Conservation (phyloP, 169 alveolate species). For the Plasmodium coatneyi region DNA sequence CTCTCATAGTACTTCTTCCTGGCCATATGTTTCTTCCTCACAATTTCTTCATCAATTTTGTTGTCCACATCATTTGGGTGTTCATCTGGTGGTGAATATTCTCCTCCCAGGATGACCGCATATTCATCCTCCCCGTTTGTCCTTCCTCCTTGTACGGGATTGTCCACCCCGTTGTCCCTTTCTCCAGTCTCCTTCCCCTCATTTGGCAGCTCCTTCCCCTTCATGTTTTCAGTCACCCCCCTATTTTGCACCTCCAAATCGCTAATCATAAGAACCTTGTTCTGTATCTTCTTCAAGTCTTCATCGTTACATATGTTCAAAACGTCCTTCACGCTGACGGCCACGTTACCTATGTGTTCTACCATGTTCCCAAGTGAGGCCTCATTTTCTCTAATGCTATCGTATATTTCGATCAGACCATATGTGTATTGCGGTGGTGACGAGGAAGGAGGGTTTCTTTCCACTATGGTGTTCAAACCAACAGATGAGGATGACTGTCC, state of each 20-base stretch:
- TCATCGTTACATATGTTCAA: constrained; percentile 40
- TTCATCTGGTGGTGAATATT: not conserved
- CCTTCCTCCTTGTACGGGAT: not conserved
- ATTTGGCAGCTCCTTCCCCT: not conserved
- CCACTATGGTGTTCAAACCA: not conserved
- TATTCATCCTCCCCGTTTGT: not conserved
- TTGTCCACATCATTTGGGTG: not conserved
- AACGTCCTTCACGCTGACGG: constrained; percentile 34
- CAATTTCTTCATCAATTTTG: constrained; percentile 42
- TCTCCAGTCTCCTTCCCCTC: not conserved
- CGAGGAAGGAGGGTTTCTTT: not conserved
- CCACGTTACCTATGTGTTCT: constrained; percentile 13
- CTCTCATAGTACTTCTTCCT: constrained; percentile 70
- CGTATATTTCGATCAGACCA: constrained; percentile 13
- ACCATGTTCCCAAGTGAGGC: constrained; percentile 9
- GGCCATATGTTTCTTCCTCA: constrained; percentile 45
- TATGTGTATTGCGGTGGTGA: not conserved
- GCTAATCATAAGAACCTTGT: constrained; percentile 24
- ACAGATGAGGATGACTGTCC: not conserved
- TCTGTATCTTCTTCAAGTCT: constrained; percentile 8
- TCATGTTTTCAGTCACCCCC: not conserved
- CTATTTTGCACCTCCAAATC: not conserved
- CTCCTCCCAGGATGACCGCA: not conserved
- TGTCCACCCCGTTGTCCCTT: not conserved
- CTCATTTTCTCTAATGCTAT: constrained; percentile 15